phyloP scores from a whole-genome alignment of 1,284 basidiomycete genomes.

The Vanrija sp. region DNA sequence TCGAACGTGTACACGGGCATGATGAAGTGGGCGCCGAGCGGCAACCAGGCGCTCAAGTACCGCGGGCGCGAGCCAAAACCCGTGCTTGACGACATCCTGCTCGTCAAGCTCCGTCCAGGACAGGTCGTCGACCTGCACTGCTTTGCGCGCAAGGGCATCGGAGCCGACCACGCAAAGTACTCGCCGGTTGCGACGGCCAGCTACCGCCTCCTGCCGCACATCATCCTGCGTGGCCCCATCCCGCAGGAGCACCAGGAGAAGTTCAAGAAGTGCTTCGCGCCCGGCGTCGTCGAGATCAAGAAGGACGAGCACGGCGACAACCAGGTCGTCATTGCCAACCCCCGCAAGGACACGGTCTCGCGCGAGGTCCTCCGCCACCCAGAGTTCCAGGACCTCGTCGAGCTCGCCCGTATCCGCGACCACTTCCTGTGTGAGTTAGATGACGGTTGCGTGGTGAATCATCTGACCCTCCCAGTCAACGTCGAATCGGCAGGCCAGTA shows the following conservation, averaged over 20 bases:
- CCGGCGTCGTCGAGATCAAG: conserved; percentile 75
- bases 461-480: conserved; percentile 58
- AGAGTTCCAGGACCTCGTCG: conserved; percentile 81
- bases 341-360: conserved; percentile 83
- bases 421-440: conserved; percentile 77
- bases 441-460: not conserved
- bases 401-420: conserved; percentile 82
- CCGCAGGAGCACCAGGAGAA: conserved; percentile 61
- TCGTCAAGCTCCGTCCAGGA: conserved; percentile 91
- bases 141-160: conserved; percentile 74
- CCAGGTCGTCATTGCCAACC: conserved; percentile 57
- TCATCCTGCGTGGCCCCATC: conserved; percentile 71
- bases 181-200: conserved; percentile 96
- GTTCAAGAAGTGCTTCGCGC: conserved; percentile 83
- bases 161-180: conserved; percentile 95
- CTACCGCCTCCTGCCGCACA: conserved; percentile 85
- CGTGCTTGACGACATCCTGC: conserved; percentile 75
- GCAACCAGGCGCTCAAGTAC: conserved; percentile 64
- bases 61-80: conserved; percentile 33
- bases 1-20: conserved; percentile 68
- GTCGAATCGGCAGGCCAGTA: conserved; percentile 89
- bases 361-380: conserved; percentile 88
- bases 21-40: conserved; percentile 76
- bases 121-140: conserved; percentile 78
- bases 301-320: conserved; percentile 50